Conservation (phyloP, 208 protist genomes). For the Crithidia sp. region DNA sequence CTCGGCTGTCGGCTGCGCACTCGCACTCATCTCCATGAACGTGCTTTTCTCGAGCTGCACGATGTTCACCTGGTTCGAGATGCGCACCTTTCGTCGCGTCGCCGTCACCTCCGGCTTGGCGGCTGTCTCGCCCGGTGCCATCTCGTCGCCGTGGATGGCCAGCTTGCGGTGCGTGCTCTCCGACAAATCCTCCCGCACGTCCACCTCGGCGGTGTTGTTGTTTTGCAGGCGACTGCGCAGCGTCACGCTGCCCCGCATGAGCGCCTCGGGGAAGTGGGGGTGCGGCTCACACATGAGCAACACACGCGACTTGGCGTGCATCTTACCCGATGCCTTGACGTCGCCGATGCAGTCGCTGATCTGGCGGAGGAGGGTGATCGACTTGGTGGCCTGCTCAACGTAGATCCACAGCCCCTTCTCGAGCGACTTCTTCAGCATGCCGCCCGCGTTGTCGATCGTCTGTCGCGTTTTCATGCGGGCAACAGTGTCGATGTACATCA, state of each 20-base stretch:
- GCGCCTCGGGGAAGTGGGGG: conserved; percentile 85
- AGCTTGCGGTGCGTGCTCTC: conserved; percentile 58
- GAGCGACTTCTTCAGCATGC: conserved; percentile 75
- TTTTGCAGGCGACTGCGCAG: conserved; percentile 77
- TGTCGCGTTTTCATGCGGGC: conserved; percentile 88
- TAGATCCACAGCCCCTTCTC: conserved; percentile 91
- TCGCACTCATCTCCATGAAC: conserved; percentile 89
- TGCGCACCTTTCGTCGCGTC: conserved; percentile 73
- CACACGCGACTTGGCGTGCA: conserved; percentile 69
- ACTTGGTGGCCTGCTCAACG: conserved; percentile 91
- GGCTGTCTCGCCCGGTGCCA: conserved; percentile 19
- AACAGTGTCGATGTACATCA: conserved; percentile 92
- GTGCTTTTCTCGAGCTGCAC: conserved; percentile 87
- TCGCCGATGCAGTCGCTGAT: conserved; percentile 79
- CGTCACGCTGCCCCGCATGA: conserved; percentile 79
- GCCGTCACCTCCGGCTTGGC: conserved; percentile 57
- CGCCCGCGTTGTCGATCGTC: conserved; percentile 72
- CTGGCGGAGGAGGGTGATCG: conserved; percentile 84
- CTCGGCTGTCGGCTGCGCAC: conserved; percentile 54
- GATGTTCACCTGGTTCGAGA: conserved; percentile 89
- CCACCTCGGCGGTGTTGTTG: conserved; percentile 60
- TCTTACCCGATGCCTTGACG: conserved; percentile 43
- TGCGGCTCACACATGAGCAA: conserved; percentile 93
- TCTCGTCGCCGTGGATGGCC: conserved; percentile 62
- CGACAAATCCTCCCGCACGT: conserved; percentile 69